Conservation (phyloP, 768 basidiomycete species). For the Phanerochaete carnosa region DNA sequence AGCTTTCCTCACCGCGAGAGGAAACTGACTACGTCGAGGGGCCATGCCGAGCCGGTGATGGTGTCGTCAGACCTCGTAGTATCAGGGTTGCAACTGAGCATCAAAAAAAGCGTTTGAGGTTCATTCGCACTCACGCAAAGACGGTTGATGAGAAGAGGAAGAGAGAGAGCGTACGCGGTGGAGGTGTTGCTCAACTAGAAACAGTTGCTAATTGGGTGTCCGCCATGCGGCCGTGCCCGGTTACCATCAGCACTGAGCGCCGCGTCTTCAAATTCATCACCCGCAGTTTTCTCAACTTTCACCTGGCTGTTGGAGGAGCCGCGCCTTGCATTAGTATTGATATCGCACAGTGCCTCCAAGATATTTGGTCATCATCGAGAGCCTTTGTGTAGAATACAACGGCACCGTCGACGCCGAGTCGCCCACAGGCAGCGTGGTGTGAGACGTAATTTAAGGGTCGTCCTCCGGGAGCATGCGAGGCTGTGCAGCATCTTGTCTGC, state of each 20-base stretch:
- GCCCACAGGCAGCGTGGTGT: neutral
- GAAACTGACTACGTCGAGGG: neutral
- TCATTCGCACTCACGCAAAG: neutral
- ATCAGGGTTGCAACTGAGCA: neutral
- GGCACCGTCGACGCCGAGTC: neutral
- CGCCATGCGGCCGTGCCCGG: neutral
- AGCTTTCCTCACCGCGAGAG: constrained; percentile 2
- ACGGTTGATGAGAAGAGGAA: neutral
- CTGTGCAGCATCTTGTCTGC: neutral
- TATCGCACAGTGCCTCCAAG: too few species aligned
- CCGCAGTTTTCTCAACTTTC: too few species aligned
- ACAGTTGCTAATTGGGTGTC: neutral
- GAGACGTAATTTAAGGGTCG: neutral
- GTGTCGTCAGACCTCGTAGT: neutral
- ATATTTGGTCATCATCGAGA: too few species aligned
- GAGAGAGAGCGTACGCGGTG: neutral
- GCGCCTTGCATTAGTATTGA: too few species aligned
- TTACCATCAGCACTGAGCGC: neutral
- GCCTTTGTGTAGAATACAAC: neutral
- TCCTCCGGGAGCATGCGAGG: neutral
- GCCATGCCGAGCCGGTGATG: neutral
- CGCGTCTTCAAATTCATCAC: too few species aligned
- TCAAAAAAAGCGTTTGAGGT: neutral
- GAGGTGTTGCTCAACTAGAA: neutral
- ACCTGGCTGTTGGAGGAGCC: too few species aligned